phyloP scores from a whole-genome alignment of 805 yeast species.

The Kuraishia cidri region DNA sequence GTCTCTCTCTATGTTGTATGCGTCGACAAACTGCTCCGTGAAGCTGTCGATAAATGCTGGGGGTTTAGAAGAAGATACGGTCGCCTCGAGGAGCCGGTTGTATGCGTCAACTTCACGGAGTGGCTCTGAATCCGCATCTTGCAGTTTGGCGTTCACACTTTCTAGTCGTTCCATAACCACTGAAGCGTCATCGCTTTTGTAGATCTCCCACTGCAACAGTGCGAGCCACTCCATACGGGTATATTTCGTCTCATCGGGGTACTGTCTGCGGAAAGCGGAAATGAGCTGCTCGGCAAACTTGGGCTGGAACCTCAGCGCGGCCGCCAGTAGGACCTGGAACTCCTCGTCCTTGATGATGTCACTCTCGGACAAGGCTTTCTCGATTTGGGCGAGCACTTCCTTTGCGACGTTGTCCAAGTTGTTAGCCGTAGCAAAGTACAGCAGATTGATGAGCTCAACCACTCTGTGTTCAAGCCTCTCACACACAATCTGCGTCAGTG shows the following conservation, averaged over 20 bases:
- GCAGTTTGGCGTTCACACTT: no score
- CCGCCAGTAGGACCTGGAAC: slow-evolving; percentile 13
- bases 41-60: slow-evolving; percentile 14
- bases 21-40: slow-evolving; percentile 17
- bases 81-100: slow-evolving; percentile 14
- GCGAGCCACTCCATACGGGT: slow-evolving; percentile 16
- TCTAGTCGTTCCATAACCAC: no score
- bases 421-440: slow-evolving; percentile 19
- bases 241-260: no score
- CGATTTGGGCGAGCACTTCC: slow-evolving; percentile 9
- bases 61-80: slow-evolving; percentile 18
- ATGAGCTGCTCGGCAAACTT: no score
- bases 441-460: slow-evolving; percentile 1
- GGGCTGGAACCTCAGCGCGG: slow-evolving; percentile 12
- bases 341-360: slow-evolving; percentile 15
- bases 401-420: slow-evolving; percentile 13
- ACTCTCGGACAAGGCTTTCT: slow-evolving; percentile 1
- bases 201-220: no score
- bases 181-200: no score
- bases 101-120: slow-evolving; percentile 14
- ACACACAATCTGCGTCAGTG: background rate
- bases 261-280: no score
- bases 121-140: no score
- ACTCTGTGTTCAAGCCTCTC: background rate
- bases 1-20: slow-evolving; percentile 22